Base-by-base conservation (phyloP, 1,139 yeast genomes). In the Barnettozyma hawaiiensis region DNA sequence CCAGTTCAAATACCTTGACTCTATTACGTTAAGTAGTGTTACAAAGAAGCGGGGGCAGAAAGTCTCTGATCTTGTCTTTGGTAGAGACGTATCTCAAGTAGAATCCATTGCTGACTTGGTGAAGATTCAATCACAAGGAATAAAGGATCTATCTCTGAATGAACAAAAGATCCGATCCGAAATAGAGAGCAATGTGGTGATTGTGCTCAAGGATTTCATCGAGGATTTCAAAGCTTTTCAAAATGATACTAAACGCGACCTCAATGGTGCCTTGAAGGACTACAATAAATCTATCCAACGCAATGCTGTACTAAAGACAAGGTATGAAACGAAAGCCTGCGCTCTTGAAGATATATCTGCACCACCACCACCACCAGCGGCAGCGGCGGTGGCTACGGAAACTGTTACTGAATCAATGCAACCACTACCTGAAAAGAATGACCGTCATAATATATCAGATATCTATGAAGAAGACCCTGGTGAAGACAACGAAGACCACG, bases 401-500 rank as follows among this genome's bases (percentile, higher is more conserved):
- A 16, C 8, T 29, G 8, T 21, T 14, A 16, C 20, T 16, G 32
- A 16, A 16, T 4, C 20, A 16, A 12, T 15, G 2, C 35, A 28
- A 11, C 8, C 14, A 2, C 12, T 28, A 2, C 35, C 18, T 37
- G 42, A 21, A 27, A 41, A 31, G 39, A 48, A 23, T 33, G 16
- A 22, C n/a, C n/a, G 11, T 31, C 34, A 28, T 19, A 26, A 6
- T 8, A 26, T 26, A 26, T 3, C 15, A 2, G 16, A 26, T 5
- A 9, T 15, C 15, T n/a, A 19, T 22, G 31, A 26, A 24, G 20
- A 16, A 10, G 36, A 39, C 22, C 12, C 31, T 26, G 34, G 48
- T 10, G 54, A 47, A 36, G 48, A 47, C 26, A 46, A 47, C 6
- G 46, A 49, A 12, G 58, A 54, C 14, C 48, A 52, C 9, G 23